Conservation (phyloP, 352 stramenopile species). For the Peronospora tabacina region DNA sequence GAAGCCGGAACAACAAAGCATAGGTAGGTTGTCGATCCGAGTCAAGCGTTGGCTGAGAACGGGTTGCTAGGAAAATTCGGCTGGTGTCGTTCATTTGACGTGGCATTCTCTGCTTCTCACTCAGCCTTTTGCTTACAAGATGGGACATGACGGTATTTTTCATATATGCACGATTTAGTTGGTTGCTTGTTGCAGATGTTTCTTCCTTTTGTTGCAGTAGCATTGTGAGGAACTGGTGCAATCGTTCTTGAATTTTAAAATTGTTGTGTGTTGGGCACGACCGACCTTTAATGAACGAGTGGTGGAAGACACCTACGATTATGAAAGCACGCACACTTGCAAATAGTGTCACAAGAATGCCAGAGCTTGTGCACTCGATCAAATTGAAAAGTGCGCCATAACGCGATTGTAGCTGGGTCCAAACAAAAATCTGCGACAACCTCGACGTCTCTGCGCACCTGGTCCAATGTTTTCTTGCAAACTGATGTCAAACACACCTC, state of each 20-base stretch:
- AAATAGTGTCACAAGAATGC: constrained; percentile 3
- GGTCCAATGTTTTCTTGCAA: constrained; percentile 82
- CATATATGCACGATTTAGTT: constrained; percentile 41
- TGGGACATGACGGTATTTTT: constrained; percentile 27
- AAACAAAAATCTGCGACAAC: constrained; percentile 85
- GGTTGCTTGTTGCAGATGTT: constrained; percentile 15
- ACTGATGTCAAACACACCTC: constrained; percentile 88
- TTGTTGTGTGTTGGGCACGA: constrained; percentile 76
- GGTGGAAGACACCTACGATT: constrained; percentile 89
- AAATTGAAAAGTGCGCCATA: constrained; percentile 12
- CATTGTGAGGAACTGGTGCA: constrained; percentile 79
- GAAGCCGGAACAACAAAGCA: constrained; percentile 10
- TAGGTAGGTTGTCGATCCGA: constrained; percentile 11
- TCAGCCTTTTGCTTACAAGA: constrained; percentile 15
- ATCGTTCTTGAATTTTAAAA: constrained; percentile 87
- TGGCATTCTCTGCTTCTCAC: constrained; percentile 15
- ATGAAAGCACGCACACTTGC: constrained; percentile 51
- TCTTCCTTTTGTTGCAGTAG: constrained; percentile 21
- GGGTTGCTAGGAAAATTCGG: constrained; percentile 6
- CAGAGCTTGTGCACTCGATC: neutral
- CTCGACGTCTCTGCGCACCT: constrained; percentile 79
- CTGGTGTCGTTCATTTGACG: constrained; percentile 10
- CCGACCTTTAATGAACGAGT: constrained; percentile 81
- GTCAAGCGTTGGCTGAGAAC: constrained; percentile 10
- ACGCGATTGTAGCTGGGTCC: constrained; percentile 89